These are phyloP conservation scores for Acephala macrosclerotiorum DNA, from an alignment of 2,329 filamentous ascomycete species.

Conservation along the genomic window DNA sequence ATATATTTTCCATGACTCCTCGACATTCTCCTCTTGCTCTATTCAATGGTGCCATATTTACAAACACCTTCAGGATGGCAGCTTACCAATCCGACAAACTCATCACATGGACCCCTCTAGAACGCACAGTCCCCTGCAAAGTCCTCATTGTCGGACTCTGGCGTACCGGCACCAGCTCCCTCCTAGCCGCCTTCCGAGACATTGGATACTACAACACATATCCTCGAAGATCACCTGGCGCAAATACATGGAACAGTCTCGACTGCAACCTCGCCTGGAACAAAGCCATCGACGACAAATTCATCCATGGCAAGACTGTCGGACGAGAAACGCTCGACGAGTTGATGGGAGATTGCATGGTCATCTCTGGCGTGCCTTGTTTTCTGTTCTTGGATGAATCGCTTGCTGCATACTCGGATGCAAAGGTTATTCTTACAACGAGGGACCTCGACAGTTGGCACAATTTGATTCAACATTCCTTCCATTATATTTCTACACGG, in stretches of 20 bases:
- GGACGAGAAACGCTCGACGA: not conserved
- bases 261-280: not conserved
- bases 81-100: not conserved
- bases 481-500: not conserved
- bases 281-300: slow-evolving; percentile 2
- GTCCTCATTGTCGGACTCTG: not conserved
- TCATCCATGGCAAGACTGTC: not conserved
- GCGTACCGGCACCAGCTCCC: slow-evolving; percentile 8
- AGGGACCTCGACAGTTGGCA: not conserved
- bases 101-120: not conserved
- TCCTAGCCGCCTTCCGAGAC: not conserved
- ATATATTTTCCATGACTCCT: not conserved
- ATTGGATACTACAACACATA: slow-evolving; percentile 8
- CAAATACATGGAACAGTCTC: slow-evolving; percentile 5
- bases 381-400: not conserved
- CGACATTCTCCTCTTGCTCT: not conserved
- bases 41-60: not conserved
- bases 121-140: slow-evolving; percentile 2
- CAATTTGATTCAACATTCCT: not conserved
- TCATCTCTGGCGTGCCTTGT: not conserved
- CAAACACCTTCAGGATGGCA: not conserved
- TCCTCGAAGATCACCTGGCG: not conserved
- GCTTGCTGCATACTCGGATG: slow-evolving; percentile 6
- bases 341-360: slow-evolving; percentile 6
- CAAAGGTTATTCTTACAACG: slow-evolving; percentile 1